Base-by-base conservation (phyloP, 192 early-diverging fungal genomes). In the Geranomyces variabilis region DNA sequence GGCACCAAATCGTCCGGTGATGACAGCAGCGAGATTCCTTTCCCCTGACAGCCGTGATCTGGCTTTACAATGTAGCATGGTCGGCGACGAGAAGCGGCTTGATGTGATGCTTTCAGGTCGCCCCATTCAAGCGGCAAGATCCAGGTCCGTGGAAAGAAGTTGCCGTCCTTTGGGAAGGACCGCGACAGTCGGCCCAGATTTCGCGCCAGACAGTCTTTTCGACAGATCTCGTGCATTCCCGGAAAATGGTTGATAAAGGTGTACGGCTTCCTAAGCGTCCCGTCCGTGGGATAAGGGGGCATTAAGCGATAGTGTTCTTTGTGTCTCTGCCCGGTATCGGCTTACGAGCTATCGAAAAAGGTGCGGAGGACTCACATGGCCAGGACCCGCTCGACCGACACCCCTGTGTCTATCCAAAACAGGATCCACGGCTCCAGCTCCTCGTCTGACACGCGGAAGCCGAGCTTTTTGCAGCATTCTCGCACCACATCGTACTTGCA, bases 191-290 rank as follows among this genome's bases (percentile, higher is more conserved):
- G 74, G 9, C 57, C 61, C 4, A 88, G 74, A 47, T 87, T 88
- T 19, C 87, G 83, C 8, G 87, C 87, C 0, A 88, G 75, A 26
- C 80, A 47, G 59, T 86, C 81, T 63, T 88, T 88, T 29, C 83
- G 77, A 55, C 87, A 88, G 30, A 88, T 85, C 49, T 87, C 83
- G 53, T 88, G 83, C 87, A 88, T 88, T 6, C 85, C 87, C 6
- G 86, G 86, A 53, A 88, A 88, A 61, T 88, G 86, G 64, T 88
- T 88, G 66, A 88, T 87, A 43, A 71, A 80, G 26, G 86, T 84
- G 49, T 77, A 80, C 26, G 82, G 77, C 36, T 80, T 59, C 81
- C 84, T 83, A 65, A 6, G 28, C 15, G 44, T n/a, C n/a, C 36
- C 3, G 10, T 41, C 36, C 36, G 10, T 41, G n/a, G n/a, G 47